phyloP scores from a whole-genome alignment of 1,139 yeast species.

The Geotrichum cucujoidarum region DNA sequence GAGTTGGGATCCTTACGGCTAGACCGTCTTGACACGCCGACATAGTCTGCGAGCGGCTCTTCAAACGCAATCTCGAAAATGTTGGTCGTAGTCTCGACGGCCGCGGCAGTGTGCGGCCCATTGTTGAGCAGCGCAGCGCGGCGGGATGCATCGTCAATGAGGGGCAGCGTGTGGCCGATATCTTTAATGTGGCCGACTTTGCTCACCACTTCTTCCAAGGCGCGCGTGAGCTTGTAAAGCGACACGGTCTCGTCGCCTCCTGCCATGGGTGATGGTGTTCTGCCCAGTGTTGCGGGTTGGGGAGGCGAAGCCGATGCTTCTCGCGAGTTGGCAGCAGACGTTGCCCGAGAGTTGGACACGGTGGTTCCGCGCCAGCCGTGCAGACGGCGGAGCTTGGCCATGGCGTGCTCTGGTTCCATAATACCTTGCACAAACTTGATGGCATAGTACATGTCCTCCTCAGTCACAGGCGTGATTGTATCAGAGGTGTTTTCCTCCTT shows the following conservation, averaged over 20 bases:
- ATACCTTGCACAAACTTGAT: slow-evolving; percentile 34
- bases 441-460: slow-evolving; percentile 39
- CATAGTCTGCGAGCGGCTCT: slow-evolving; percentile 5
- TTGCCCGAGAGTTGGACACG: slow-evolving; percentile 6
- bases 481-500: slow-evolving; percentile 39
- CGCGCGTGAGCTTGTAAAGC: slow-evolving; percentile 31
- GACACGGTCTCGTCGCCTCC: slow-evolving; percentile 24
- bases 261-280: slow-evolving; percentile 9
- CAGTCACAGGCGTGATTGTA: slow-evolving; percentile 36
- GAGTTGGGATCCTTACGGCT: background rate
- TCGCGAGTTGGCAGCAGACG: background rate
- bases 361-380: slow-evolving; percentile 32
- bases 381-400: slow-evolving; percentile 28
- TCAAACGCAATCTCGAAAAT: slow-evolving; percentile 13
- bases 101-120: background rate
- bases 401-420: slow-evolving; percentile 29
- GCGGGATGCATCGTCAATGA: background rate
- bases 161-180: background rate
- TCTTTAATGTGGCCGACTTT: background rate
- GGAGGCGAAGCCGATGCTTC: slow-evolving; percentile 11
- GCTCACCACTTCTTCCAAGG: slow-evolving; percentile 32
- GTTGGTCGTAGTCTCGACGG: background rate
- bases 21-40: slow-evolving; percentile 1
- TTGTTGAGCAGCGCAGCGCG: background rate
- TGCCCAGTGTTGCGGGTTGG: slow-evolving; percentile 8